Evolutionary conservation across 2,329 filamentous ascomycete genomes (phyloP).

Genomic region (Neopestalotiopsis rosae): DNA sequence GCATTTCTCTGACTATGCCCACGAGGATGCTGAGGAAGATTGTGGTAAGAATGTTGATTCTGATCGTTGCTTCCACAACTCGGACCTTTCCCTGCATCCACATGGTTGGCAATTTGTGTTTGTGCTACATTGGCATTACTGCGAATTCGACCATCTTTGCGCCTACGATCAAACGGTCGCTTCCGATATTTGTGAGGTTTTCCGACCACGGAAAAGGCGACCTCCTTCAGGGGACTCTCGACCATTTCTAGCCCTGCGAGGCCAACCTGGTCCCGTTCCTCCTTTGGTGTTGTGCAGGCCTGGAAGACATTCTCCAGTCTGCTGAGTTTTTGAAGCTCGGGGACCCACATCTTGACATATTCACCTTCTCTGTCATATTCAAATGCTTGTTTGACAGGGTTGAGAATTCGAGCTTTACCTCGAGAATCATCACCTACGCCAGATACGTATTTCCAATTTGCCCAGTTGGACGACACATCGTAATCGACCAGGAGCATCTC

Average conservation of each 20-base stretch:
- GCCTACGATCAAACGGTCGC: constrained; percentile 37
- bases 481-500: constrained; percentile 78
- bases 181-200: constrained; percentile 45
- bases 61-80: constrained; percentile 7
- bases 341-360: constrained; percentile 77
- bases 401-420: constrained; percentile 75
- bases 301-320: constrained; percentile 69
- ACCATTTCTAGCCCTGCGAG: constrained; percentile 68
- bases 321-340: constrained; percentile 64
- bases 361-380: constrained; percentile 75
- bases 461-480: constrained; percentile 78
- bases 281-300: constrained; percentile 66
- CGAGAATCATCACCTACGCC: constrained; percentile 82
- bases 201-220: constrained; percentile 65
- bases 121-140: constrained; percentile 23
- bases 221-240: constrained; percentile 68
- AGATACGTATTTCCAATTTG: constrained; percentile 82
- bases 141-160: constrained; percentile 31
- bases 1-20: constrained; percentile 21
- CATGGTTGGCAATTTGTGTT: constrained; percentile 3
- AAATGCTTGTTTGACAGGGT: constrained; percentile 80
- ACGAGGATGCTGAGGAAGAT: constrained; percentile 22
- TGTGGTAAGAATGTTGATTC: constrained; percentile 14
- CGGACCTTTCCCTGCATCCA: constrained; percentile 8
- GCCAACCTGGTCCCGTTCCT: constrained; percentile 61